phyloP scores from a whole-genome alignment of 768 basidiomycete species.

The Boletus sp. region DNA sequence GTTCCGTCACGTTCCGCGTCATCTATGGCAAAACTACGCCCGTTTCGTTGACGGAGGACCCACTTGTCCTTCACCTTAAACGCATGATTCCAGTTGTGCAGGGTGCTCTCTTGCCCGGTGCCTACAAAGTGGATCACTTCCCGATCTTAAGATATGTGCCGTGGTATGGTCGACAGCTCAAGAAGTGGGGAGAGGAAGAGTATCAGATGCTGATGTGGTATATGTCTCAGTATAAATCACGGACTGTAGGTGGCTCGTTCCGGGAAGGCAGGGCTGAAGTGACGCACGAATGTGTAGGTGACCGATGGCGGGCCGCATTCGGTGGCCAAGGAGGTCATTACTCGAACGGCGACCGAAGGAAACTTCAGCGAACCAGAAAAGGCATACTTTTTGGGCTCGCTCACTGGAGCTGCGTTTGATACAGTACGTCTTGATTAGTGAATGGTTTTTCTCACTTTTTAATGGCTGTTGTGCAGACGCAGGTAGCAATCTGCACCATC shows the following conservation, averaged over 20 bases:
- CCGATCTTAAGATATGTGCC: conserved; percentile 49
- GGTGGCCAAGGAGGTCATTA: conserved; percentile 54
- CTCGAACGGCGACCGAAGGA: conserved; percentile 43
- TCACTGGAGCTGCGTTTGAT: conserved; percentile 64
- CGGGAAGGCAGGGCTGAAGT: not conserved
- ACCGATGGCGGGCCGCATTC: conserved; percentile 21
- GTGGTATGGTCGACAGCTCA: conserved; percentile 56
- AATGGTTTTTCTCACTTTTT: not conserved
- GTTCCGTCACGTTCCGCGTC: conserved; percentile 26
- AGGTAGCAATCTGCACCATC: conserved; percentile 27
- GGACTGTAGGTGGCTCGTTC: conserved; percentile 35
- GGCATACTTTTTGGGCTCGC: conserved; percentile 57
- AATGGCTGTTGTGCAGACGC: conserved; percentile 16
- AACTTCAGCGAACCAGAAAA: conserved; percentile 51
- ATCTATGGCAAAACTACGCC: conserved; percentile 30
- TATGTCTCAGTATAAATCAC: conserved; percentile 41
- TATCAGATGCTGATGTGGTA: conserved; percentile 48
- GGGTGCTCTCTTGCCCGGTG: conserved; percentile 31
- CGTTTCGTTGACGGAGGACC: conserved; percentile 15
- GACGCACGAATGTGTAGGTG: conserved; percentile 2
- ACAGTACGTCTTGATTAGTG: conserved; percentile 32
- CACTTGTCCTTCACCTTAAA: conserved; percentile 28
- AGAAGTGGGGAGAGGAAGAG: conserved; percentile 54
- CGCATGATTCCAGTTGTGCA: conserved; percentile 31
- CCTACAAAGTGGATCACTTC: conserved; percentile 35